Conservation (phyloP, 2,329 filamentous ascomycete genomes). For the Madurella fahalii region DNA sequence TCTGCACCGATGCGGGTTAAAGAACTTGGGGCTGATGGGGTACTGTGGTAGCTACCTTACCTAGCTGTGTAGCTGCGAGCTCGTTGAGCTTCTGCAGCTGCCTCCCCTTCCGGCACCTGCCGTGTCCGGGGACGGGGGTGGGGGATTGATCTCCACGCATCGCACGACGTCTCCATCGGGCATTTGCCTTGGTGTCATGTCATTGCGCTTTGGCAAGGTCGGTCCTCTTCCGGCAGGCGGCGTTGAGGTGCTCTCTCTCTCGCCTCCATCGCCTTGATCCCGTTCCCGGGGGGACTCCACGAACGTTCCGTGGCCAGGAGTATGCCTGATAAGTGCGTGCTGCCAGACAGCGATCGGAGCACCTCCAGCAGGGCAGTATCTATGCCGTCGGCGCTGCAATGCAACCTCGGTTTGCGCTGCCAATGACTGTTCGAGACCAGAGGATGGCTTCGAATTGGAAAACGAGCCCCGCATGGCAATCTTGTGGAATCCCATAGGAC, state of each 20-base stretch:
- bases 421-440: background rate
- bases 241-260: background rate
- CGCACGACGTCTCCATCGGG: too few species aligned
- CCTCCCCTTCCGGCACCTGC: slow-evolving; percentile 6
- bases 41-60: background rate
- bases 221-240: background rate
- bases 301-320: background rate
- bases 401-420: background rate
- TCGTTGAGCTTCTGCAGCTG: slow-evolving; percentile 4
- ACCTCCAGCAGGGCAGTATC: background rate
- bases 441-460: background rate
- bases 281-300: too few species aligned
- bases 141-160: background rate
- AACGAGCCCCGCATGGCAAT: slow-evolving; percentile 6
- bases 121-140: background rate
- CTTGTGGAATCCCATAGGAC: slow-evolving; percentile 7
- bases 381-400: background rate
- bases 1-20: slow-evolving; percentile 11
- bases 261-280: background rate
- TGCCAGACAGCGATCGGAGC: background rate
- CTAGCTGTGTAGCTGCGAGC: background rate
- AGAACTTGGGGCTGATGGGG: slow-evolving; percentile 1
- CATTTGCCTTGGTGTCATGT: too few species aligned
- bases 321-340: background rate
- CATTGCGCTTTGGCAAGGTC: too few species aligned